Conservation (phyloP, 2,329 filamentous ascomycete species). For the Atkinsonella hypoxylon region DNA sequence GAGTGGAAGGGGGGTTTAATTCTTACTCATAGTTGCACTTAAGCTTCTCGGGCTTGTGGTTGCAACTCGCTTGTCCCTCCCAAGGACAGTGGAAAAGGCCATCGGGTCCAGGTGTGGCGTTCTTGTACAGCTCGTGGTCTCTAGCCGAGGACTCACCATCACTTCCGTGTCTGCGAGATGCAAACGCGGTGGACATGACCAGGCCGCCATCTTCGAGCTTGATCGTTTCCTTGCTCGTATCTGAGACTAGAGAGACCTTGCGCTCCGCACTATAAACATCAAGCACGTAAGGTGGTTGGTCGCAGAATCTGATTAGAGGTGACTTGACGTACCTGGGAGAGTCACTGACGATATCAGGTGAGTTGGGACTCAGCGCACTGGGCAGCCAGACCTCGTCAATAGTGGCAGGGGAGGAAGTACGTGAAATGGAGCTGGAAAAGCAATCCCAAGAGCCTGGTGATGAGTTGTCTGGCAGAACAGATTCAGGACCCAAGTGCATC, state of each 20-base stretch:
- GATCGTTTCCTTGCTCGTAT: constrained; percentile 15
- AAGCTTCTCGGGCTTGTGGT: constrained; percentile 86
- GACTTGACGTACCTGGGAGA: constrained; percentile 39
- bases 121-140: constrained; percentile 61
- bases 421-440: constrained; percentile 40
- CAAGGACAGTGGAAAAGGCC: constrained; percentile 92
- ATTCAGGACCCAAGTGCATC: constrained; percentile 41
- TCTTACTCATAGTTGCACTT: constrained; percentile 98
- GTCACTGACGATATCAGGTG: constrained; percentile 36
- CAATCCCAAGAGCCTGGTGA: constrained; percentile 41
- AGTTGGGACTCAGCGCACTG: constrained; percentile 26
- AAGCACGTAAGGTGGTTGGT: constrained; percentile 7
- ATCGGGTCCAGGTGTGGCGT: constrained; percentile 50
- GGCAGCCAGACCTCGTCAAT: constrained; percentile 36
- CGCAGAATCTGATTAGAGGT: constrained; percentile 3
- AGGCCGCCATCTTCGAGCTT: constrained; percentile 19
- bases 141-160: constrained; percentile 44
- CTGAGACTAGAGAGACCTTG: constrained; percentile 18
- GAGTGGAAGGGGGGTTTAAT: constrained; percentile 8
- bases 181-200: constrained; percentile 25
- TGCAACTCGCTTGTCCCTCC: constrained; percentile 59
- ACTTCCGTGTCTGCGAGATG: constrained; percentile 33
- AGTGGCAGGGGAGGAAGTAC: constrained; percentile 36
- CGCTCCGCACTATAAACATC: constrained; percentile 19
- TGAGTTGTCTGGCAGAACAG: constrained; percentile 35